These are phyloP conservation scores for Phytophthora nicotianae DNA, from an alignment of 352 stramenopile genomes.

Conservation along the genomic window DNA sequence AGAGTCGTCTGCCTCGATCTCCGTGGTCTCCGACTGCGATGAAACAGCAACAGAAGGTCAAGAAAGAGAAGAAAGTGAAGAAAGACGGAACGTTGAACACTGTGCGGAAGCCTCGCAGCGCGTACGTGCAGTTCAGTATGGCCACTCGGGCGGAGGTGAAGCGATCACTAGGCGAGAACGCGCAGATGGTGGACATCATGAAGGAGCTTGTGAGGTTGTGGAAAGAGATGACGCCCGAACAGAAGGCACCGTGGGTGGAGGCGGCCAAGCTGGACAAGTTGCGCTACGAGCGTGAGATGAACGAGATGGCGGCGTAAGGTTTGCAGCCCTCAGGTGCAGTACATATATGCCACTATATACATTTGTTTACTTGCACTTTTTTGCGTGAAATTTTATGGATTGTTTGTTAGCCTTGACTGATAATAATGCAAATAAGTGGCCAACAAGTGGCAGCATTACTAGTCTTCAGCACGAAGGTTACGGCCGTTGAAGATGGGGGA, in stretches of 20 bases:
- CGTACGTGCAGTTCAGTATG: constrained; percentile 77
- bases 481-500: constrained; percentile 23
- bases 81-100: constrained; percentile 30
- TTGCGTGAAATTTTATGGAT: background rate
- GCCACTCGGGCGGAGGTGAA: constrained; percentile 64
- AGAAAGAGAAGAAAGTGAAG: constrained; percentile 62
- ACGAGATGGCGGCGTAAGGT: constrained; percentile 53
- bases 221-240: constrained; percentile 60
- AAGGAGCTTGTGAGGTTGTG: constrained; percentile 54
- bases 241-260: constrained; percentile 66
- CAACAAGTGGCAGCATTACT: constrained; percentile 8
- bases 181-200: constrained; percentile 71
- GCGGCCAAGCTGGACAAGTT: constrained; percentile 59
- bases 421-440: background rate
- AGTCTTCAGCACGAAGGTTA: constrained; percentile 17
- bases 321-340: constrained; percentile 9
- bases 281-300: constrained; percentile 79
- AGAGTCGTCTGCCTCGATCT: constrained; percentile 54
- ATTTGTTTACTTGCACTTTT: constrained; percentile 29
- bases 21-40: constrained; percentile 73
- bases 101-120: constrained; percentile 58
- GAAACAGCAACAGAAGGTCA: constrained; percentile 58
- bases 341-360: constrained; percentile 35
- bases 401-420: background rate
- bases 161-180: constrained; percentile 40